Evolutionary conservation across 371 early-diverging fungal genomes (phyloP).

Genomic region (Mucor piriformis): DNA sequence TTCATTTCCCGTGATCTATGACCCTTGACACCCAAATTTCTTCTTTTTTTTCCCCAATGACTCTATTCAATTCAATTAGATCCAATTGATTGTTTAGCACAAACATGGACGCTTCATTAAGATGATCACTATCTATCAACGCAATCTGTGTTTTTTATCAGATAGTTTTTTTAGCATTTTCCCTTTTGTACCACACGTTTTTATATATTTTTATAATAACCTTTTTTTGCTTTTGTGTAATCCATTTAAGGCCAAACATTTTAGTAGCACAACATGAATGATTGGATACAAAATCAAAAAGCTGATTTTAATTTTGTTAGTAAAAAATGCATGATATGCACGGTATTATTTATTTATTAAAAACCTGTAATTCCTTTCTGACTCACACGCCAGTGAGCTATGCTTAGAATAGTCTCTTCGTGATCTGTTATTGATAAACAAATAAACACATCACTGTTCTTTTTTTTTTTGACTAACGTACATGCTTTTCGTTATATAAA

Average conservation of each 20-base stretch:
- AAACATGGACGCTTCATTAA: too few species aligned
- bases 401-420: conserved; percentile 40
- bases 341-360: conserved; percentile 23
- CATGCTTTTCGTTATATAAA: too few species aligned
- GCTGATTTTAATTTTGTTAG: conserved; percentile 30
- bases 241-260: too few species aligned
- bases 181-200: conserved; percentile 72
- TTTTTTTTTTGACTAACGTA: background rate
- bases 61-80: background rate
- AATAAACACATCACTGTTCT: background rate
- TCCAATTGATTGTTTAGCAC: conserved; percentile 22
- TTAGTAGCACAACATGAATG: too few species aligned
- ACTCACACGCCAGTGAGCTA: conserved; percentile 72
- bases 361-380: conserved; percentile 62
- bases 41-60: conserved; percentile 75
- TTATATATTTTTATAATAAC: conserved; percentile 10
- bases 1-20: conserved; percentile 82
- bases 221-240: too few species aligned
- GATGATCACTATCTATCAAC: too few species aligned
- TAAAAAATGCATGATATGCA: background rate
- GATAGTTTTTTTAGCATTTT: conserved; percentile 75
- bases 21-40: conserved; percentile 96
- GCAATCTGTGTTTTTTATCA: conserved; percentile 36
- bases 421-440: conserved; percentile 47
- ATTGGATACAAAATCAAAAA: conserved; percentile 84